A percentile compares a stretch with the other conserved stretches of the same genome.
phyloP scores from a whole-genome alignment of 768 basidiomycete species.

The Suillus subaureus region DNA sequence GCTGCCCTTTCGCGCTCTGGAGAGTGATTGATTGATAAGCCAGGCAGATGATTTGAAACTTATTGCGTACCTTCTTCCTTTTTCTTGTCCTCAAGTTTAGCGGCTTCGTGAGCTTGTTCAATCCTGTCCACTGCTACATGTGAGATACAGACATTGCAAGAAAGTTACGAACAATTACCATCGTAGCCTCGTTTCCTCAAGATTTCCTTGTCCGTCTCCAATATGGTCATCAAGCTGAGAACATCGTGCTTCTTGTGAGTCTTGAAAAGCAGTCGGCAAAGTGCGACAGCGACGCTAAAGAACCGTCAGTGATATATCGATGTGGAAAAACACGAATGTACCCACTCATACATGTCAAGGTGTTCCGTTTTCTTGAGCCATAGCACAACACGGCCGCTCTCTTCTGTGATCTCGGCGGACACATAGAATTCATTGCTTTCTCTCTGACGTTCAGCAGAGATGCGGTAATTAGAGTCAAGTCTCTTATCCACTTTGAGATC shows the following conservation, averaged over 20 bases:
- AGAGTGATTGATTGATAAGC: too few species aligned
- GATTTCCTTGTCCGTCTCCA: conserved; percentile 81
- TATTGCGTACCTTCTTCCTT: neutral
- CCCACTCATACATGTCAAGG: conserved; percentile 83
- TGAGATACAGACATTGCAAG: neutral
- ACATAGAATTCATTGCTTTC: conserved; percentile 42
- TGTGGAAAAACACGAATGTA: conserved; percentile 39
- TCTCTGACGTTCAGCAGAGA: neutral
- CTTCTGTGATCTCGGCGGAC: conserved; percentile 54
- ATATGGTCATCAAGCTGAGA: conserved; percentile 84
- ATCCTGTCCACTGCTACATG: neutral
- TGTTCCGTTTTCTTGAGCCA: conserved; percentile 43
- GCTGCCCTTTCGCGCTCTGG: neutral
- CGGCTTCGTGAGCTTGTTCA: neutral
- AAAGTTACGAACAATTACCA: conserved; percentile 41
- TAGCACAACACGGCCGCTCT: conserved; percentile 59
- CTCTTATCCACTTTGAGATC: conserved; percentile 61
- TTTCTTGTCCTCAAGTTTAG: neutral
- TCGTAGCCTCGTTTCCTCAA: conserved; percentile 82
- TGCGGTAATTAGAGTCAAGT: conserved; percentile 47
- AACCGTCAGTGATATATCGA: conserved; percentile 5
- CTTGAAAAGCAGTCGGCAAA: conserved; percentile 77
- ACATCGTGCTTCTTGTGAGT: conserved; percentile 80
- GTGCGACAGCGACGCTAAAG: conserved; percentile 71
- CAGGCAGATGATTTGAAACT: neutral